Evolutionary conservation across 2,329 filamentous ascomycete genomes (phyloP), one percentile per base, ranked within the genome.

Genomic region (Dichotomopilus funicola): DNA sequence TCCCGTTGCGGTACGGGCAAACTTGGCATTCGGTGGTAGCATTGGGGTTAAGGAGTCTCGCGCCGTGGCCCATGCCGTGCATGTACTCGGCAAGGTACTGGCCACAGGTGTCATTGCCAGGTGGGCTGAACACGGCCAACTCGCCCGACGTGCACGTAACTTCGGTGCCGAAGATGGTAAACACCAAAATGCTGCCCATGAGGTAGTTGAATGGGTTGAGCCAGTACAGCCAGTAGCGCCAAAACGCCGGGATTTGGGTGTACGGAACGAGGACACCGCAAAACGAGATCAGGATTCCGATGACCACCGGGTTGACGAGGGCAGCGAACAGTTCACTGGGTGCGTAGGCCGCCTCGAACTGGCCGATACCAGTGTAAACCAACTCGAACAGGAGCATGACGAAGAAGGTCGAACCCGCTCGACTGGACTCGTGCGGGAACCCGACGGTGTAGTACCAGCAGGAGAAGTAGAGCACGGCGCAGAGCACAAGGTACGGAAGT

Each of bases 211-310:
- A 84, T 0, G 81, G 81, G 62, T 84, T 80, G 12, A 82, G 64
- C 51, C 73, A 83, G 69, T 83, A 84, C 5, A 86, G 78, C 82
- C 83, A 87, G 60, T 78, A 78, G 31, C 74, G 72, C 87, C 87
- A 91, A 69, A 90, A 90, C 0, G 68, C 62, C 7, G 82, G 79
- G 27, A 91, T 76, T 33, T 78, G 76, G 0, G 64, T 63, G 60
- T 85, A 88, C 0, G 87, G 86, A 0, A 90, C 87, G 5, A 89
- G 74, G 1, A 91, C 85, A 59, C 88, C 88, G 62, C 86, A 90
- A 73, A 91, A 91, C 1, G 79, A 80, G 7, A 89, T 77, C 2
- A 89, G 73, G 42, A 82, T 67, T 64, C 77, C 75, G 54, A 85
- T 70, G 9, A 84, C 51, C 0, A 85, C 64, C 0, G 80, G 80